Base-by-base conservation (phyloP, 1,284 basidiomycete species). In the Ceratobasidium sp. region DNA sequence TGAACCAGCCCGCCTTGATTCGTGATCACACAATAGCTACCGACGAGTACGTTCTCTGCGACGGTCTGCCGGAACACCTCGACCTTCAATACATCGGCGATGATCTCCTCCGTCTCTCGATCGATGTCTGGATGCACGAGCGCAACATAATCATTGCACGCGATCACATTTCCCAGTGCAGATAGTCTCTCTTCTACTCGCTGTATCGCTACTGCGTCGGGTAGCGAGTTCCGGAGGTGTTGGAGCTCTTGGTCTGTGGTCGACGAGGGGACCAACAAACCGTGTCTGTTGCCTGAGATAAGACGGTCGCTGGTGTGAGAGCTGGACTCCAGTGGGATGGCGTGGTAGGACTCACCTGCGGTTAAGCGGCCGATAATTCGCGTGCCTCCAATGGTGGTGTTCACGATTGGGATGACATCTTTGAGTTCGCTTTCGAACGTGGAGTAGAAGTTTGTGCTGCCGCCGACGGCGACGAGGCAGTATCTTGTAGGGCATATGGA, bases 41-140 rank as follows among this genome's bases (percentile, higher is more conserved):
- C 98, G 45, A 99, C 97, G 63, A 99, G 90, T 60, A 97, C 96
- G 84, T 99, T 99, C 80, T 95, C 92, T 14, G 97, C 97, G 78
- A 99, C 89, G 14, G 97, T 99, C 84, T 99, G 97, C 67, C 97
- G 88, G 87, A 99, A 99, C 4, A 99, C 98, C 84, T 99, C 98
- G 76, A 99, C 98, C 84, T 99, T 98, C 79, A 99, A 89, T 14
- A 98, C 96, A 83, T 99, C 98, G 64, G 98, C 97, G 82, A 99
- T 98, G 84, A 99, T 99, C 84, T 99, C 98, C 82, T 99, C 98
- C 8, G 98, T 99, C 85, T 99, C 98, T 75, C 97, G 90, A 85
- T 99, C 97, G 76, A 99, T 87, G 80, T 99, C 98, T 15, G 98
- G 98, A 84, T 98, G 96, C 24, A 98, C 96, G 79, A 98, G 91